These are phyloP conservation scores for Phyllosticta citrichinensis DNA, from an alignment of 2,329 filamentous ascomycete species.

Conservation along the genomic window DNA sequence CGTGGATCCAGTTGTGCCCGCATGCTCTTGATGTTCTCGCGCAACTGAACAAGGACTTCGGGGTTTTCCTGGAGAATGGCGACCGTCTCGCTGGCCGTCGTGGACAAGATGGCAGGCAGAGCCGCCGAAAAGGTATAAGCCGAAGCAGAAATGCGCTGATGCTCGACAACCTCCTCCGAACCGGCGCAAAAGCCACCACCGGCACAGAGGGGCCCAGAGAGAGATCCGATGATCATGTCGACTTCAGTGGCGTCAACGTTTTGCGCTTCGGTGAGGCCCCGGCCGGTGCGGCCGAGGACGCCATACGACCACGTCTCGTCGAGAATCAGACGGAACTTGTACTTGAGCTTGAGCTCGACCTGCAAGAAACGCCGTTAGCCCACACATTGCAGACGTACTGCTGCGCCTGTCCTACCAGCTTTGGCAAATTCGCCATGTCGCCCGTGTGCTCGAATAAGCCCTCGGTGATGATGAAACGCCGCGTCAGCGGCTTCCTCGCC, in stretches of 20 bases:
- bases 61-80: constrained; percentile 78
- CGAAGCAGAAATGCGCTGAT: constrained; percentile 86
- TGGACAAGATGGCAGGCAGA: constrained; percentile 83
- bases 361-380: constrained; percentile 22
- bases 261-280: constrained; percentile 89
- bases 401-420: constrained; percentile 51
- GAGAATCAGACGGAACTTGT: constrained; percentile 95
- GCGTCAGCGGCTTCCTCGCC: constrained; percentile 75
- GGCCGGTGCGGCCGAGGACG: constrained; percentile 80
- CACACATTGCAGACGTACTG: too few species aligned
- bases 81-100: constrained; percentile 89
- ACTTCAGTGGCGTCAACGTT: constrained; percentile 89
- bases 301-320: constrained; percentile 98
- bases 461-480: constrained; percentile 93
- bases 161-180: constrained; percentile 81
- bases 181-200: constrained; percentile 95
- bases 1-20: constrained; percentile 79
- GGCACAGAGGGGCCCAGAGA: constrained; percentile 80
- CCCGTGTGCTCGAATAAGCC: constrained; percentile 86
- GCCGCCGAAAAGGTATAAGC: constrained; percentile 96
- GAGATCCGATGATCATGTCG: constrained; percentile 93
- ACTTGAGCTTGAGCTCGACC: constrained; percentile 87
- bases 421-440: constrained; percentile 75
- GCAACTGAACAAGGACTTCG: constrained; percentile 65
- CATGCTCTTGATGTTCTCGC: constrained; percentile 82